Evolutionary conservation across 331 rosid species (phyloP).

Genomic region (Quercus tomentella): DNA sequence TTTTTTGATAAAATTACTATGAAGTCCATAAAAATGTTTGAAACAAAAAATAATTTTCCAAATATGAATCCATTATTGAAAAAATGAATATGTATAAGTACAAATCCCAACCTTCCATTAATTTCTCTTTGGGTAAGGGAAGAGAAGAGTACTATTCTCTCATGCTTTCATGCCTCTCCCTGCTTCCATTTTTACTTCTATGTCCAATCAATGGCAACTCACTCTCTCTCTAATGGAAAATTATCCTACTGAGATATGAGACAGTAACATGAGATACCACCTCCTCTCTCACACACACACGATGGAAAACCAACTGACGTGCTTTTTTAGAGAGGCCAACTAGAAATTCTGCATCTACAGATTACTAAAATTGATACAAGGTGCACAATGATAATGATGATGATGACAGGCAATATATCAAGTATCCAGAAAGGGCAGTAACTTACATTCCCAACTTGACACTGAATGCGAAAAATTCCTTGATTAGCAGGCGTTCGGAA

Average conservation of each 20-base stretch:
- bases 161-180: not conserved
- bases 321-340: not conserved
- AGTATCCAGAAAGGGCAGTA: not conserved
- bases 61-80: not conserved
- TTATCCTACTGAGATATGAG: too few relatives aligned
- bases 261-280: too few relatives aligned
- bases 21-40: not conserved
- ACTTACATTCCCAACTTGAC: conserved; percentile 44
- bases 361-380: not conserved
- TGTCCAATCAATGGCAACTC: not conserved
- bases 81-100: not conserved
- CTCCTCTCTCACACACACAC: not conserved
- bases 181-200: not conserved
- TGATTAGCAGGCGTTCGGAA: conserved; percentile 86
- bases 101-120: not conserved
- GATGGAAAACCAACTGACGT: not conserved
- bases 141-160: not conserved
- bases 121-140: not conserved
- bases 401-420: not conserved
- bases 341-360: not conserved
- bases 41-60: not conserved
- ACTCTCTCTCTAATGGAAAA: not conserved
- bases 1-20: not conserved
- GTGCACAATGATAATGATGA: not conserved
- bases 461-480: conserved; percentile 75